Conservation (phyloP, 139 green algal genomes). For the Chlamydomonas schloesseri region DNA sequence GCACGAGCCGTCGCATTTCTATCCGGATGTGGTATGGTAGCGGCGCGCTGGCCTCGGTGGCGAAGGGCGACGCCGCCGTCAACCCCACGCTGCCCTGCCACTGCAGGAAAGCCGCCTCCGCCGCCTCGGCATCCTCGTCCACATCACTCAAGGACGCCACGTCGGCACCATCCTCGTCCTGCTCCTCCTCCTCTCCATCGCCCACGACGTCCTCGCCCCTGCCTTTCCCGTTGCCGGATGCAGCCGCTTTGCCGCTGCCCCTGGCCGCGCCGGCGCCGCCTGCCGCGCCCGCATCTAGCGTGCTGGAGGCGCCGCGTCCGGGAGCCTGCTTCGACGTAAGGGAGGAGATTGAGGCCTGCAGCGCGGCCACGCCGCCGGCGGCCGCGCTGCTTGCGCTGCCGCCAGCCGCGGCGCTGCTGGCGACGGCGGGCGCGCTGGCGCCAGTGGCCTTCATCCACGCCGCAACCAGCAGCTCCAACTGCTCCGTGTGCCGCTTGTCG, state of each 20-base stretch:
- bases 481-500: slow-evolving; percentile 37
- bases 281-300: background rate
- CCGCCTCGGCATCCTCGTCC: slow-evolving; percentile 8
- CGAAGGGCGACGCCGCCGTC: background rate
- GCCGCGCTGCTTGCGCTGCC: background rate
- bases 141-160: background rate
- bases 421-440: background rate
- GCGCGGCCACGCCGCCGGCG: background rate
- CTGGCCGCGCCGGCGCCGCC: background rate
- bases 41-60: background rate
- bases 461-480: slow-evolving; percentile 21
- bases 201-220: background rate
- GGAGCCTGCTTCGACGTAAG: background rate
- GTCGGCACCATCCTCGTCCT: background rate
- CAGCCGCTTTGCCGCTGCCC: background rate
- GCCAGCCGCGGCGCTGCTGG: background rate
- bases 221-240: background rate
- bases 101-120: slow-evolving; percentile 21
- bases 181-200: background rate
- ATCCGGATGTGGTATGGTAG: slow-evolving; percentile 28
- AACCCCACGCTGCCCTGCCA: background rate
- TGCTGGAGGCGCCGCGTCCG: no score
- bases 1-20: slow-evolving; percentile 26
- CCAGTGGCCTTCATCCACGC: slow-evolving; percentile 25
- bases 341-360: background rate